Percentiles rank a stretch among this genome's conserved stretches.
These are phyloP conservation scores for Rosa lucieae DNA, from an alignment of 306 rosid genomes.

Conservation along the genomic window DNA sequence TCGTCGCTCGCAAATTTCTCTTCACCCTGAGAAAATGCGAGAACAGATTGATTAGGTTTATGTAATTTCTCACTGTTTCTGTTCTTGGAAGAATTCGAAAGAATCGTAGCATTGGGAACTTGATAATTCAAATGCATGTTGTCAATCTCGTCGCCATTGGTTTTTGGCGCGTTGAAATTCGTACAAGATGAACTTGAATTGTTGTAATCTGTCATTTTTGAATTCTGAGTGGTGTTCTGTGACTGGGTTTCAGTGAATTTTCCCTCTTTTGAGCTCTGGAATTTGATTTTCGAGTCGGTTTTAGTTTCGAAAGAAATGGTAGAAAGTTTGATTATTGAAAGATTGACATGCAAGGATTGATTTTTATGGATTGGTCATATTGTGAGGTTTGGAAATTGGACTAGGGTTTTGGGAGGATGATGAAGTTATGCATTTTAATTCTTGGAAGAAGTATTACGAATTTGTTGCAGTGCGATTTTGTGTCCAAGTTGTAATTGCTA, in stretches of 20 bases:
- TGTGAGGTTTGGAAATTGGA: neutral
- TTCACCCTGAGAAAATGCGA: neutral
- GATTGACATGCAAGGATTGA: neutral
- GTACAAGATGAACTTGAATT: slow-evolving; percentile 5
- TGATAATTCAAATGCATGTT: slow-evolving; percentile 27
- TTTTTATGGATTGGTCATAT: neutral
- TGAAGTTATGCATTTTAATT: neutral
- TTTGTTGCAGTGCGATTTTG: neutral
- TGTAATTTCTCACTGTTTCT: neutral
- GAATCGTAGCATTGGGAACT: neutral
- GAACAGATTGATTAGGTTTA: neutral
- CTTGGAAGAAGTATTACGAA: no score
- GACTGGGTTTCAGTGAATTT: slow-evolving; percentile 1
- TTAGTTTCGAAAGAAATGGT: neutral
- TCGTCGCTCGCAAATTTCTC: neutral
- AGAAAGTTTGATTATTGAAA: neutral
- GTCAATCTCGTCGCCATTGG: neutral
- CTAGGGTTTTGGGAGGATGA: neutral
- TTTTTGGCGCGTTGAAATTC: neutral
- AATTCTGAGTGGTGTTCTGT: neutral
- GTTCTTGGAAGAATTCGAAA: slow-evolving; percentile 5
- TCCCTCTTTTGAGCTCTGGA: neutral
- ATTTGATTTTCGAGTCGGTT: neutral
- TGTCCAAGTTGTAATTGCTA: neutral
- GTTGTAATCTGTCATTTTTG: neutral